Base-by-base conservation (phyloP, 768 basidiomycete genomes). In the Sporobolomyces phaffii region DNA sequence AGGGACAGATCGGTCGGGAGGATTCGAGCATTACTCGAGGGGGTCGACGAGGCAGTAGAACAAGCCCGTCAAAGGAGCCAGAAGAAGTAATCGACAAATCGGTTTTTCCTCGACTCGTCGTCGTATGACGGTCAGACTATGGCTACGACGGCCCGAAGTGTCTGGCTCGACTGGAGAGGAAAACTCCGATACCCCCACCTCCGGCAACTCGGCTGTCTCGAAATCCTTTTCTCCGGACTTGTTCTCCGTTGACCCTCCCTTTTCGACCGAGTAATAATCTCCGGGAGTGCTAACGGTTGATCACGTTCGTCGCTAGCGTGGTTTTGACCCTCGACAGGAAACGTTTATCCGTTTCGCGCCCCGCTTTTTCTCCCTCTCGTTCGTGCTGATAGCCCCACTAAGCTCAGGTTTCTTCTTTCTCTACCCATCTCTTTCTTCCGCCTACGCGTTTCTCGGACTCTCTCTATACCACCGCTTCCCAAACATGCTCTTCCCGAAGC, bases 161-260 rank as follows among this genome's bases (percentile, higher is more conserved):
- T n/a, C n/a, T n/a, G n/a, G n/a, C n/a, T n/a, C n/a, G n/a, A n/a
- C n/a, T n/a, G n/a, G n/a, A n/a, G n/a, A n/a, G n/a, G n/a, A n/a
- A n/a, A n/a, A n/a, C n/a, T n/a, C n/a, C n/a, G 9, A 14, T 36
- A 18, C n/a, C 52, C 52, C 33, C 52, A 38, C 52, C 34, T 36
- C 52, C 52, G 52, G 52, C 34, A 36, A 8, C 36, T 53, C 52
- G 52, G 52, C 5, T 53, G 20, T 13, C 34, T 53, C 52, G 34
- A 53, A n/a, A 53, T 36, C 8, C 13, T 20, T 53, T 53, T 22
- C 14, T 22, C 34, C 52, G 52, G 34, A 31, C 29, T 28, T 18
- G 10, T 24, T 9, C 24, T 20, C 26, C 29, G 18, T 13, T 33
- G 13, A 5, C 8, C 29, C 31, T 31, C 20, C 9, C 17, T 22